phyloP scores from a whole-genome alignment of 192 early-diverging fungal species.

The Cladochytrium replicatum region DNA sequence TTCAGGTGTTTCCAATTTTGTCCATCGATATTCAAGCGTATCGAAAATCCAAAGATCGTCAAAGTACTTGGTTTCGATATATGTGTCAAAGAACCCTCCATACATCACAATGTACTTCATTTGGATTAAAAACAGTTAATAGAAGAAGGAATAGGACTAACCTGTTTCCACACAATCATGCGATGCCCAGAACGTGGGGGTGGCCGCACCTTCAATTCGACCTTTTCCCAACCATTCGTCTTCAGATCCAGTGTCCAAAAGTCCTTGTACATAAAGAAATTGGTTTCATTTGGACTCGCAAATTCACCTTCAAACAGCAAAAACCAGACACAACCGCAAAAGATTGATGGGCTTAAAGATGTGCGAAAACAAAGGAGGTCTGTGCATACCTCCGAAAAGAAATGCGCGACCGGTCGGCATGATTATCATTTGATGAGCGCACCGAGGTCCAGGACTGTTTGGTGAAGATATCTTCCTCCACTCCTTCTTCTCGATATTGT shows the following conservation, averaged over 20 bases:
- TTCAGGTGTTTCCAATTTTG: conserved; percentile 27
- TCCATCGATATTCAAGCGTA: conserved; percentile 49
- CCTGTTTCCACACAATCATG: conserved; percentile 53
- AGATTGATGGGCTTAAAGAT: background rate
- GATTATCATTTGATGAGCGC: conserved; percentile 55
- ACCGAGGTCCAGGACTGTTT: conserved; percentile 56
- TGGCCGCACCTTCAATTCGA: conserved; percentile 39
- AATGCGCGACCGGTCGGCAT: conserved; percentile 50
- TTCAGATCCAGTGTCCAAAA: conserved; percentile 65
- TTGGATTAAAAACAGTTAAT: background rate
- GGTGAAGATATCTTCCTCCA: conserved; percentile 57
- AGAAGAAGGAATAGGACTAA: conserved; percentile 1
- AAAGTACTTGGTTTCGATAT: conserved; percentile 29
- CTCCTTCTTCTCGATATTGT: conserved; percentile 62
- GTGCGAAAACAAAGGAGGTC: background rate
- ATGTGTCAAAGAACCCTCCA: conserved; percentile 53
- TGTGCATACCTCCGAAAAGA: conserved; percentile 46
- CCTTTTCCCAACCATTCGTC: conserved; percentile 55
- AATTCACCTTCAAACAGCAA: conserved; percentile 34
- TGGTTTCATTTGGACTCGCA: conserved; percentile 49
- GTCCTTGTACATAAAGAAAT: conserved; percentile 62
- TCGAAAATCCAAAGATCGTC: conserved; percentile 65
- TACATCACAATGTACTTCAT: conserved; percentile 42
- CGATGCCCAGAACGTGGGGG: conserved; percentile 24
- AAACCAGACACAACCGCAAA: background rate